phyloP scores from a whole-genome alignment of 1,284 basidiomycete genomes.

The Ustilago trichophora region DNA sequence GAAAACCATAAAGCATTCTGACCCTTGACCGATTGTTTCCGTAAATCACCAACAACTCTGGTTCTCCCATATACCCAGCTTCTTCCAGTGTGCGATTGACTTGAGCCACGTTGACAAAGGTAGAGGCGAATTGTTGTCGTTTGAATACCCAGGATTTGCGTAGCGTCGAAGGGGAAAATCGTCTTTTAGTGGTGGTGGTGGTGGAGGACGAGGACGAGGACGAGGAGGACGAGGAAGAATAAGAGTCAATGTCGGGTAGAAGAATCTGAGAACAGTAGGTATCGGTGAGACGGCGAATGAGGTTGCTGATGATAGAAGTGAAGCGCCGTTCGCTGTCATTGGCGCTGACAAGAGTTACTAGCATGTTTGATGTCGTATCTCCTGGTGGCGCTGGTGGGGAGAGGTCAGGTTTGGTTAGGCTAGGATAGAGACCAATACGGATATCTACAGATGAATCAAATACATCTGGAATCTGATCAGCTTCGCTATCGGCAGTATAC shows the following conservation, averaged over 20 bases:
- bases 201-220: too few species aligned
- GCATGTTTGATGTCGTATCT: too few species aligned
- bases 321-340: conserved; percentile 16
- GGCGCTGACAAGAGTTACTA: conserved; percentile 13
- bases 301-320: conserved; percentile 1
- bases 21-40: conserved; percentile 1
- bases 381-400: too few species aligned
- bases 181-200: neutral
- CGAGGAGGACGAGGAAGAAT: too few species aligned
- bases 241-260: conserved; percentile 8
- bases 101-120: conserved; percentile 5
- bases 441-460: conserved; percentile 7
- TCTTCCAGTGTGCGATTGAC: conserved; percentile 4
- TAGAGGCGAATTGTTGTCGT: neutral
- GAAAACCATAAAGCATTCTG: conserved; percentile 29
- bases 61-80: conserved; percentile 26
- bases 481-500: conserved; percentile 27
- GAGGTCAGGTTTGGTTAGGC: too few species aligned
- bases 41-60: conserved; percentile 32
- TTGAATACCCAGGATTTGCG: conserved; percentile 23
- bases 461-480: neutral
- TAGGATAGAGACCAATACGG: conserved; percentile 2
- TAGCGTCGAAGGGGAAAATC: conserved; percentile 21
- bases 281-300: neutral
- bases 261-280: conserved; percentile 5